Evolutionary conservation across 1,284 basidiomycete genomes (phyloP).

Genomic region (Heterobasidion parviporum): DNA sequence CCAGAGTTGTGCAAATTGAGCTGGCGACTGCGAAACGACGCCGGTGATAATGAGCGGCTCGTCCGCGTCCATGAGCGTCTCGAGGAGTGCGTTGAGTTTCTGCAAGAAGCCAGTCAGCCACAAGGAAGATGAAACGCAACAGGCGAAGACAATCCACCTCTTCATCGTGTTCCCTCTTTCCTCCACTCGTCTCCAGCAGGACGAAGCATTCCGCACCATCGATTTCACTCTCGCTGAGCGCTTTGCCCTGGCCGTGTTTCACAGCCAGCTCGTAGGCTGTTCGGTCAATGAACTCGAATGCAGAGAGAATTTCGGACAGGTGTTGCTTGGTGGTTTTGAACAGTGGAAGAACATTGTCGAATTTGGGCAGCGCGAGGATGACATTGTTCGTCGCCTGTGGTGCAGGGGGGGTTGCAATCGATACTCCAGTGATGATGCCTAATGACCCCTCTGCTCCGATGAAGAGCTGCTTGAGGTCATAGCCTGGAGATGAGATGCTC

Average conservation of each 20-base stretch:
- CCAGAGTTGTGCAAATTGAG: conserved; percentile 90
- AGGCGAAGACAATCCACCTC: conserved; percentile 49
- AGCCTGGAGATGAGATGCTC: conserved; percentile 47
- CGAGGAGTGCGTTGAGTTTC: conserved; percentile 85
- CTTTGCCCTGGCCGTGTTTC: conserved; percentile 64
- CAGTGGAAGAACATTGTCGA: conserved; percentile 66
- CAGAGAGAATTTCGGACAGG: conserved; percentile 93
- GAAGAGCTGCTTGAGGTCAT: conserved; percentile 97
- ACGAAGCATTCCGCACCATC: conserved; percentile 85
- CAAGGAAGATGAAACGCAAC: not conserved
- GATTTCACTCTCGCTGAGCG: conserved; percentile 59
- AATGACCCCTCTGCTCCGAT: conserved; percentile 97
- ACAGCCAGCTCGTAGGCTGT: conserved; percentile 82
- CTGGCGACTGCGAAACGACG: conserved; percentile 87
- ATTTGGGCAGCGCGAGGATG: conserved; percentile 67
- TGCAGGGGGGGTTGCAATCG: conserved; percentile 89
- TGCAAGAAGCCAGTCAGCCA: conserved; percentile 21
- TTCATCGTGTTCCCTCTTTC: conserved; percentile 90
- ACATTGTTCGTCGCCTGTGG: conserved; percentile 79
- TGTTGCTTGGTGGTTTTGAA: conserved; percentile 64
- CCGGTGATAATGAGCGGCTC: conserved; percentile 81
- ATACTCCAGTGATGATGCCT: conserved; percentile 92
- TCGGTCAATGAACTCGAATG: conserved; percentile 96
- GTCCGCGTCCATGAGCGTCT: conserved; percentile 71
- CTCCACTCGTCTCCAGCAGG: conserved; percentile 91